Conservation (phyloP, 805 yeast genomes). For the Candida morakotiae region DNA sequence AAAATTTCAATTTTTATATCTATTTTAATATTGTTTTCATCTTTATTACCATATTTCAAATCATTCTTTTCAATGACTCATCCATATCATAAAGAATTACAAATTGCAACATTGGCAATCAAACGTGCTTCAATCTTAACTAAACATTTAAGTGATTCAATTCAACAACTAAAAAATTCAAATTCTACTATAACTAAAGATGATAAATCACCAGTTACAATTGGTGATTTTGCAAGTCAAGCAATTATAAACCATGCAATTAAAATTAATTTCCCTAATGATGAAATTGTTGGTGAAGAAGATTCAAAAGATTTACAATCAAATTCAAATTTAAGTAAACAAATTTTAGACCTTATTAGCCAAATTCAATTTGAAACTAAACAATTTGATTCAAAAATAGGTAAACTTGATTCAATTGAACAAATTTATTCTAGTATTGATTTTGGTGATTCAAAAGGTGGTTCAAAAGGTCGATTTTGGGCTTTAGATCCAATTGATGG, state of each 20-base stretch:
- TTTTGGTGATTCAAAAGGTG: slow-evolving; percentile 77
- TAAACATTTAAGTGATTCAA: slow-evolving; percentile 55
- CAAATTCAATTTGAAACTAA: slow-evolving; percentile 48
- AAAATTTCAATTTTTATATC: not conserved
- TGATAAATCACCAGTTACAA: slow-evolving; percentile 92
- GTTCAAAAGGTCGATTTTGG: slow-evolving; percentile 82
- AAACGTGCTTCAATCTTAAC: slow-evolving; percentile 81
- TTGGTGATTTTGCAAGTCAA: slow-evolving; percentile 96
- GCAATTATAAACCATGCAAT: slow-evolving; percentile 87
- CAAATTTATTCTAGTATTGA: slow-evolving; percentile 67
- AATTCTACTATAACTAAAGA: slow-evolving; percentile 70
- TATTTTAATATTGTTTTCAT: slow-evolving; percentile 1
- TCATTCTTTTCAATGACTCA: slow-evolving; percentile 11
- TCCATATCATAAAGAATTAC: slow-evolving; percentile 59
- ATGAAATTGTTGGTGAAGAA: slow-evolving; percentile 92
- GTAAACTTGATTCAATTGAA: slow-evolving; percentile 39
- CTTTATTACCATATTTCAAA: not conserved
- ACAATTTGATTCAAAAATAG: slow-evolving; percentile 27
- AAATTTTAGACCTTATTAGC: slow-evolving; percentile 58
- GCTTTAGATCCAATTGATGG: slow-evolving; percentile 98
- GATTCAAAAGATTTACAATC: slow-evolving; percentile 63
- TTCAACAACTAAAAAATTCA: slow-evolving; percentile 43
- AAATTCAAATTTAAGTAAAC: slow-evolving; percentile 40
- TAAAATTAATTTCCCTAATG: slow-evolving; percentile 72
- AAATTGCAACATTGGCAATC: slow-evolving; percentile 85